Evolutionary conservation across 805 yeast genomes (phyloP).

Genomic region (Kuraishia ogatae): DNA sequence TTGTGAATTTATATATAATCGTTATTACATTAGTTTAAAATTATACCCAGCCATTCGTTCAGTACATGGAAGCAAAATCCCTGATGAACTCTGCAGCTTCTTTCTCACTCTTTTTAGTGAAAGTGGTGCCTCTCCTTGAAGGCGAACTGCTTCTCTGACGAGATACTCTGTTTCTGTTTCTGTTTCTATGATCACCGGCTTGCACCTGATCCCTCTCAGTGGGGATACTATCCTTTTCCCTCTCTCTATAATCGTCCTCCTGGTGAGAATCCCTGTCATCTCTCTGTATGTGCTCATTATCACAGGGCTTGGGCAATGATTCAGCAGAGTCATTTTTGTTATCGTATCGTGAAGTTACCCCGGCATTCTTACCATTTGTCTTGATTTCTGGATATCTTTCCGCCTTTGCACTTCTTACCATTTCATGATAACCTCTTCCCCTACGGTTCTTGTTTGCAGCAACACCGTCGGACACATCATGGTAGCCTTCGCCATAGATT

Average conservation of each 20-base stretch:
- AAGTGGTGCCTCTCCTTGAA: not conserved
- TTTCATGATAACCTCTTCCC: too few relatives aligned
- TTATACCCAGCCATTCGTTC: not conserved
- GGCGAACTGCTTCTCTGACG: not conserved
- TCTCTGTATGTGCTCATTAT: not conserved
- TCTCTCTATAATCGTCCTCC: not conserved
- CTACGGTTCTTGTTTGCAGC: not conserved
- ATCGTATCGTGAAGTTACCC: not conserved
- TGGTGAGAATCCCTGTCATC: not conserved
- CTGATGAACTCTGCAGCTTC: not conserved
- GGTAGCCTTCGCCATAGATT: not conserved
- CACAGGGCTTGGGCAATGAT: too few relatives aligned
- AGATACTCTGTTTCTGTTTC: not conserved
- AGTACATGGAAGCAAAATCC: not conserved
- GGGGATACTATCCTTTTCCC: not conserved
- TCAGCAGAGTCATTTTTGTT: conserved; percentile 7
- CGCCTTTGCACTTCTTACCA: not conserved
- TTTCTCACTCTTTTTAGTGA: not conserved
- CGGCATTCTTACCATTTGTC: not conserved
- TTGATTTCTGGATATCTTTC: not conserved
- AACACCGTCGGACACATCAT: not conserved
- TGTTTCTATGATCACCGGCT: not conserved
- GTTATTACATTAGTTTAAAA: not conserved
- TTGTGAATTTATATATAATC: not conserved
- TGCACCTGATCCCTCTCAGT: not conserved